A percentile compares a stretch with the other conserved stretches of the same genome.
These are phyloP conservation scores for Phytopythium aichiense DNA, from an alignment of 352 stramenopile species.

Conservation along the genomic window DNA sequence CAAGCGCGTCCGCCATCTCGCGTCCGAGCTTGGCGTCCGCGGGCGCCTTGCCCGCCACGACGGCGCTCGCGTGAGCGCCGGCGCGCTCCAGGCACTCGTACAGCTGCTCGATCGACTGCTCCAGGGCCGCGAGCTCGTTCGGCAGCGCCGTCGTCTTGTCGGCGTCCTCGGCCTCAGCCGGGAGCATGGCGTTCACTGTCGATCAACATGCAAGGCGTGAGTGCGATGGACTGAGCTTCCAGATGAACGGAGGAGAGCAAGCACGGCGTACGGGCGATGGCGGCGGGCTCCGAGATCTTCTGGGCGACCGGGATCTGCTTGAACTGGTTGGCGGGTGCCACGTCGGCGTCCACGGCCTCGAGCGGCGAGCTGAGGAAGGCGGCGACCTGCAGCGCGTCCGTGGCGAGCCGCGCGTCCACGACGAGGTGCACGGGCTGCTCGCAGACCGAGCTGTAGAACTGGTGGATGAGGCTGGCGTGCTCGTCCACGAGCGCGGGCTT, in stretches of 20 bases:
- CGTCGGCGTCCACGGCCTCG: constrained; percentile 74
- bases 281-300: constrained; percentile 90
- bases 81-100: constrained; percentile 90
- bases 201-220: background rate
- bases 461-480: constrained; percentile 96
- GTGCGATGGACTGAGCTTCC: background rate
- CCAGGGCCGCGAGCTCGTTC: constrained; percentile 71
- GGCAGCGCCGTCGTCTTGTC: constrained; percentile 33
- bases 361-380: constrained; percentile 91
- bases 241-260: no score
- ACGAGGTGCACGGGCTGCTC: constrained; percentile 93
- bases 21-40: constrained; percentile 88
- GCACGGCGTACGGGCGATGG: constrained; percentile 86
- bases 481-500: constrained; percentile 83
- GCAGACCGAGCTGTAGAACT: constrained; percentile 96
- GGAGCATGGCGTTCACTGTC: constrained; percentile 70
- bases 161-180: constrained; percentile 41
- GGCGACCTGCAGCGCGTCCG: constrained; percentile 83
- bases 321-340: constrained; percentile 90
- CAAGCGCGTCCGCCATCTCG: constrained; percentile 93
- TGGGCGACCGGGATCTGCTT: constrained; percentile 92
- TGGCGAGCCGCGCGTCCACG: constrained; percentile 88
- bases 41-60: constrained; percentile 76
- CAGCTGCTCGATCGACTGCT: constrained; percentile 85
- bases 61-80: constrained; percentile 87